These are phyloP conservation scores for Blepharisma stoltei DNA, from an alignment of 73 alveolate species.

Conservation along the genomic window DNA sequence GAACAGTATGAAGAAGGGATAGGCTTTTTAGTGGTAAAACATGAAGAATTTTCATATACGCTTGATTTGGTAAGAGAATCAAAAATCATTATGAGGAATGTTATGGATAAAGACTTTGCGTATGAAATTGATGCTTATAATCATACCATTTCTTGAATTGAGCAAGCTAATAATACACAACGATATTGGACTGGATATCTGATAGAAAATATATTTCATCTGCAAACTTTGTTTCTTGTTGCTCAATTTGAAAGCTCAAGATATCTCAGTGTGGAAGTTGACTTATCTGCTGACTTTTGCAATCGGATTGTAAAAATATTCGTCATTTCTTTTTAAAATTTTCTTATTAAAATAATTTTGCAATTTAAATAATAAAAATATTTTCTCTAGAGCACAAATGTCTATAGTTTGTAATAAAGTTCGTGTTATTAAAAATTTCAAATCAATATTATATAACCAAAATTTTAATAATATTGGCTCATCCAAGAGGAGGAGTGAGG, in stretches of 20 bases:
- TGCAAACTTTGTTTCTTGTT: neutral
- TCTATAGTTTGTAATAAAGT: too few species aligned
- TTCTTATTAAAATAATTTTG: too few species aligned
- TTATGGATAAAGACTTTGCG: neutral
- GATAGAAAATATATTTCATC: neutral
- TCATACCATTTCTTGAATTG: neutral
- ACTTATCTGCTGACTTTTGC: too few species aligned
- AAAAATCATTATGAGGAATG: neutral
- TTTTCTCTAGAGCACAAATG: too few species aligned
- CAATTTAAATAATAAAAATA: too few species aligned
- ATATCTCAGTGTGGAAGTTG: too few species aligned
- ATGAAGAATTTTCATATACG: neutral
- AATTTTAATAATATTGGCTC: too few species aligned
- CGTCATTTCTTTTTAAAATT: too few species aligned
- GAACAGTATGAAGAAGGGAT: neutral
- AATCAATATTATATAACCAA: too few species aligned
- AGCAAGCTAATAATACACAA: neutral
- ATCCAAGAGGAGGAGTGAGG: too few species aligned
- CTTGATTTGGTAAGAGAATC: slow-evolving; percentile 19
- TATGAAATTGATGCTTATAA: neutral
- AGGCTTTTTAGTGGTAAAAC: slow-evolving; percentile 4
- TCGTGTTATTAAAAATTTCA: too few species aligned
- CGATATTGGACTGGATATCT: neutral
- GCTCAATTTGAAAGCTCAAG: slow-evolving; percentile 3
- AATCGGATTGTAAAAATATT: too few species aligned